Evolutionary conservation across 208 protist species (phyloP), one percentile per base, ranked within the genome.

Genomic region (Trypanosoma caninum): DNA sequence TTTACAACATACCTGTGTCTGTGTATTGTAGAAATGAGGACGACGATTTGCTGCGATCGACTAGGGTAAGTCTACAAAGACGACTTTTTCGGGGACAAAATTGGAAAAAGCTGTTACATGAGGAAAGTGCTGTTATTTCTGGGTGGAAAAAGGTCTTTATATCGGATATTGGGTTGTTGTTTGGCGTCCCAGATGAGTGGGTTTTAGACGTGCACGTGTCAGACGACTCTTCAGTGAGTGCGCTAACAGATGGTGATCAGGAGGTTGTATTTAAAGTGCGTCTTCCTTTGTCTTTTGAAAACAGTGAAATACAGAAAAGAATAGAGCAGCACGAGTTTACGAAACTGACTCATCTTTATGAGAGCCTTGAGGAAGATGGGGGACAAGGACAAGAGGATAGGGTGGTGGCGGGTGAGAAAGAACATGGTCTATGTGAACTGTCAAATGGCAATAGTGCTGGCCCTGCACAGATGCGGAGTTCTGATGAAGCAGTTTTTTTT

Each of bases 311-410:
- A 0, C 3, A 33, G 10, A 34, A 23, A 22, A 35, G 46, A 35
- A 45, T 72, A 41, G 50, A 46, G 37, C 27, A 65, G 22, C 57
- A 63, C 45, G 51, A 72, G 27, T 72, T 72, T 59, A 46, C 27
- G 6, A 40, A 34, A 6, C 44, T 72, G 57, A 5, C 60, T 28
- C 27, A 51, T 28, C 31, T 64, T 0, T 65, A 65, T 23, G 44
- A 60, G 34, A 37, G 58, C 33, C 3, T 65, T 0, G 40, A 54
- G 5, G 35, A 44, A 35, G n/a, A 67, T 25, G 28, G 31, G 18
- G 38, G 42, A 20, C 2, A 2, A 23, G 47, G 13, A 16, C 13
- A 20, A 33, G 20, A 27, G 22, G 4, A 22, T 10, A 4, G n/a
- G 16, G 22, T 45, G 31, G 7, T 34, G n/a, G n/a, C 40, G 53